Conservation (phyloP, 2,329 filamentous ascomycete species). For the Aspergillus eucalypticola region DNA sequence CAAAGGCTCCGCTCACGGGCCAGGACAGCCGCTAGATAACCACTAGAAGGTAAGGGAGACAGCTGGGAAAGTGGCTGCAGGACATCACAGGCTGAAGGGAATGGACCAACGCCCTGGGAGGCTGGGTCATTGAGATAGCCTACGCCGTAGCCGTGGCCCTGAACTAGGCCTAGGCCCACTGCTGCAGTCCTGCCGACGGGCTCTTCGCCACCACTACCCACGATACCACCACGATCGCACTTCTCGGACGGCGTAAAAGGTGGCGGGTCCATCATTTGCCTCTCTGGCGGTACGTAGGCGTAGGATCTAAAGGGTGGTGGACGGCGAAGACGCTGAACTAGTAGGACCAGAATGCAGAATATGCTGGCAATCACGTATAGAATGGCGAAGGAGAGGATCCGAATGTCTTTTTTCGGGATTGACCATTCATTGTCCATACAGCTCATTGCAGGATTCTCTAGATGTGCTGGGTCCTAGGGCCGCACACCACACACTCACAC, state of each 20-base stretch:
- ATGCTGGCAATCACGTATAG: constrained; percentile 19
- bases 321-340: constrained; percentile 22
- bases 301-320: constrained; percentile 13
- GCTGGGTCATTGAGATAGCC: constrained; percentile 8
- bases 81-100: constrained; percentile 29
- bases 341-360: constrained; percentile 19
- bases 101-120: constrained; percentile 4
- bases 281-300: constrained; percentile 11
- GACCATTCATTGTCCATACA: constrained; percentile 13
- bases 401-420: constrained; percentile 11
- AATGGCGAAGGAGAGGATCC: constrained; percentile 17
- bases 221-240: not conserved
- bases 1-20: constrained; percentile 15
- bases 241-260: constrained; percentile 14
- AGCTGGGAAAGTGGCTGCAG: constrained; percentile 26
- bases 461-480: not conserved
- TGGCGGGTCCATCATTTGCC: constrained; percentile 27
- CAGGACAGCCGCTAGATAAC: constrained; percentile 24
- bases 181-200: constrained; percentile 8
- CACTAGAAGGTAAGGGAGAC: constrained; percentile 26
- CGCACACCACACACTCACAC: not conserved
- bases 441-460: constrained; percentile 16
- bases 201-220: constrained; percentile 18
- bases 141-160: constrained; percentile 10
- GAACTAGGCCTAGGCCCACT: constrained; percentile 12